Base-by-base conservation (phyloP, 768 basidiomycete genomes). In the Panaeolus papilionaceus region DNA sequence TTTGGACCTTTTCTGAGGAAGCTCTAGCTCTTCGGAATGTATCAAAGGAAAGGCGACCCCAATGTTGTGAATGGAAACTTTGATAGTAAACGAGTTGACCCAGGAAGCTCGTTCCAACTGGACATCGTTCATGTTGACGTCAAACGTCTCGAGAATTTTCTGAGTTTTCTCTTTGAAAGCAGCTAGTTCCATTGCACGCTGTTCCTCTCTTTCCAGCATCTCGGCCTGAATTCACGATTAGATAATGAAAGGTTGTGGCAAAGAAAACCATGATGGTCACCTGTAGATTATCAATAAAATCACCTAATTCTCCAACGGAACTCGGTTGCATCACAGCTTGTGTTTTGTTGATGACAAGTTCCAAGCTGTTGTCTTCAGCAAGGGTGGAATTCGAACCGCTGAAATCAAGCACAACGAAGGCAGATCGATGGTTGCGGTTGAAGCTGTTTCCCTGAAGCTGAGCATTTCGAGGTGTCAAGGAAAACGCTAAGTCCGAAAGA, bases 301-400 rank as follows among this genome's bases (percentile, higher is more conserved):
- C 96, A 16, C 92, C 93, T 8, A 98, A 81, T 75, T 97, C 93
- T 23, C 92, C 91, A 63, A 98, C 90, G 0, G 97, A 96, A 70
- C 93, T 94, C 10, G 96, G 91, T 76, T 96, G 95, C 92, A 98
- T 91, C 39, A 97, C 92, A 1, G 96, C 95, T 73, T 98, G 94
- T 2, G 95, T 88, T 76, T 92, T 93, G 8, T 86, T 88, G 26
- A 96, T 78, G 1, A 81, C 77, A 38, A 95, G 68, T 40, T 88
- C 81, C 33, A 93, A 75, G 6, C 74, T 74, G 62, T 83, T 75
- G 38, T 71, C 81, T 23, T 70, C 71, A 2, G 64, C 62, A 38
- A 70, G 73, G 5, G 76, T 71, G n/a, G 69, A 68, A 61, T 73
- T 74, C 61, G 75, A 77, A 6, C 79, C 79, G 26, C 86, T 84